Percentiles rank a stretch among this genome's conserved stretches.
Conservation (phyloP, 1,284 basidiomycete genomes). For the Clitocybe nebularis region DNA sequence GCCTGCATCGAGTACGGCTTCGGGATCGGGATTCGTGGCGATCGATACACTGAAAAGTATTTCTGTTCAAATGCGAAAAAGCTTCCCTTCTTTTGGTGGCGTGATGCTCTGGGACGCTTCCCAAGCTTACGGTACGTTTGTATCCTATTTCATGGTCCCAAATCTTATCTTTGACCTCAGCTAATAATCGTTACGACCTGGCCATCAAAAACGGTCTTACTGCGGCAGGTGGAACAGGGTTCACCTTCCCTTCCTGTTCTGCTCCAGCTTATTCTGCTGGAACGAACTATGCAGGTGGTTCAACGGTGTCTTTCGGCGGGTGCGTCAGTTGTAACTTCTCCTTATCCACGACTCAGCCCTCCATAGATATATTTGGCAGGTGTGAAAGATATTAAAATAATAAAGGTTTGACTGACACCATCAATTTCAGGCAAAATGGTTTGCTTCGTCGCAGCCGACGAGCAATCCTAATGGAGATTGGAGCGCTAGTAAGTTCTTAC, state of each 20-base stretch:
- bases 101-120: constrained; percentile 74
- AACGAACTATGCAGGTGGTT: constrained; percentile 47
- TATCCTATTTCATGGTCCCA: background rate
- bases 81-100: constrained; percentile 68
- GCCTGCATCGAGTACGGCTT: constrained; percentile 53
- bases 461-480: constrained; percentile 53
- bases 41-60: constrained; percentile 45
- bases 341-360: constrained; percentile 3
- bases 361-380: constrained; percentile 62
- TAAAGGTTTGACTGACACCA: background rate
- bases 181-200: constrained; percentile 56
- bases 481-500: constrained; percentile 51
- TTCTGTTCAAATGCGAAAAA: constrained; percentile 51
- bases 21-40: constrained; percentile 52
- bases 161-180: constrained; percentile 25
- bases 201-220: constrained; percentile 59
- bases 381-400: constrained; percentile 20
- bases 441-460: constrained; percentile 44
- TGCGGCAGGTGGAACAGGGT: constrained; percentile 61
- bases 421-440: constrained; percentile 53
- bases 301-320: constrained; percentile 54
- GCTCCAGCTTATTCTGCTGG: constrained; percentile 50
- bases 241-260: constrained; percentile 59
- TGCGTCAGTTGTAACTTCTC: constrained; percentile 18
- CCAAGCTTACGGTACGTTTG: constrained; percentile 54